Conservation (phyloP, 2,329 filamentous ascomycete genomes). For the Macroventuria anomochaeta region DNA sequence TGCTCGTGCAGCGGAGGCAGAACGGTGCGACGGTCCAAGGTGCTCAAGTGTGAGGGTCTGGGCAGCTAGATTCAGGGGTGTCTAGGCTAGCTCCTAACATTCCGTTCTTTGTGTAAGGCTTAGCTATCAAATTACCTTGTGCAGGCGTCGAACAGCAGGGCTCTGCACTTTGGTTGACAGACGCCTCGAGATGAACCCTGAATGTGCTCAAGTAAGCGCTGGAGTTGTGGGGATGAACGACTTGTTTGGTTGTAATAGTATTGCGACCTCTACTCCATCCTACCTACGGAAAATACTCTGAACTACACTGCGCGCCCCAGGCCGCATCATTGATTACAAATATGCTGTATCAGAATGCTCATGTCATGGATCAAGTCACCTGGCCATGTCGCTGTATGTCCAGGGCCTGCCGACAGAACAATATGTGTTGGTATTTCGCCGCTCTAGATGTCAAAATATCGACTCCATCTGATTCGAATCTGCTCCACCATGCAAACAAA, state of each 20-base stretch:
- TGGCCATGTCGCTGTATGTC: constrained; percentile 15
- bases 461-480: background rate
- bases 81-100: constrained; percentile 11
- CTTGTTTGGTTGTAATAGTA: constrained; percentile 1
- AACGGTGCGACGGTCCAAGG: constrained; percentile 1
- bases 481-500: constrained; percentile 18
- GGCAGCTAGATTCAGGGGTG: constrained; percentile 10
- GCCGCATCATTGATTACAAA: constrained; percentile 17
- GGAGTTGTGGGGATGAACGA: background rate
- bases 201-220: background rate
- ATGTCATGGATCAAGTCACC: constrained; percentile 19
- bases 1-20: constrained; percentile 8
- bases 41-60: constrained; percentile 1
- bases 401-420: constrained; percentile 21
- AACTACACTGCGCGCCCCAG: constrained; percentile 12
- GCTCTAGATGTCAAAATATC: constrained; percentile 15
- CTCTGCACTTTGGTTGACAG: background rate
- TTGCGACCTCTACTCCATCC: constrained; percentile 12
- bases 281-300: constrained; percentile 14
- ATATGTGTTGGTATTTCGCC: constrained; percentile 15
- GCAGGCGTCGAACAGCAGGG: background rate
- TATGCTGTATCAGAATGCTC: constrained; percentile 19
- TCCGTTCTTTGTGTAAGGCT: constrained; percentile 9
- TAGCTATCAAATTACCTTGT: background rate
- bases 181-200: background rate